Conservation (phyloP, 75 land plant species). For the Chamaecyparis obtusa region DNA sequence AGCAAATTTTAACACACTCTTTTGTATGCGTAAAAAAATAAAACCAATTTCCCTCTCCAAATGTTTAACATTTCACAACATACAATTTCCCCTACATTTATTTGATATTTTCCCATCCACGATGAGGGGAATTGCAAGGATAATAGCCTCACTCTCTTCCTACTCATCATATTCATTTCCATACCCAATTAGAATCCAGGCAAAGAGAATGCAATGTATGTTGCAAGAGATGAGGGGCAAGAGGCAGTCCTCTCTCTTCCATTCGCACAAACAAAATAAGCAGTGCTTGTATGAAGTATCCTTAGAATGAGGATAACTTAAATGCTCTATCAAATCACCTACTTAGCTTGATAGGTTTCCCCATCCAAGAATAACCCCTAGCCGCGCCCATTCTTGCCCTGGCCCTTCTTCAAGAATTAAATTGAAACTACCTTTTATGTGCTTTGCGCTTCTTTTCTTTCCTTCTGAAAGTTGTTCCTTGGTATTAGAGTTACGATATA, state of each 20-base stretch:
- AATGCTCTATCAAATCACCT: neutral
- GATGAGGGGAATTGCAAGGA: too few relatives aligned
- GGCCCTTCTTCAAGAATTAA: conserved; percentile 3
- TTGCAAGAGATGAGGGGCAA: conserved; percentile 24
- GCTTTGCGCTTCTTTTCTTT: neutral
- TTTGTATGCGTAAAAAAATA: too few relatives aligned
- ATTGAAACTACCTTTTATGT: neutral
- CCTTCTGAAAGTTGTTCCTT: neutral
- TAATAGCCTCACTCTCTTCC: too few relatives aligned
- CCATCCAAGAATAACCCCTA: too few relatives aligned
- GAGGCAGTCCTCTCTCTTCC: neutral
- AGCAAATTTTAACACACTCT: too few relatives aligned
- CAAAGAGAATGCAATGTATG: conserved; percentile 33
- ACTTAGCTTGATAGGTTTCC: neutral
- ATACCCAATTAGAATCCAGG: conserved; percentile 43
- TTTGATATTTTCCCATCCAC: too few relatives aligned
- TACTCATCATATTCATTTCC: too few relatives aligned
- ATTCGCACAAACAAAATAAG: neutral
- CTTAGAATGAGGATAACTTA: neutral
- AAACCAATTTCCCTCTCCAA: too few relatives aligned
- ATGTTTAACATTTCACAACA: too few relatives aligned
- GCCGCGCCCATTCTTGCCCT: neutral
- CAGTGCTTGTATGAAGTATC: neutral
- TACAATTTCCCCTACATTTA: too few relatives aligned
- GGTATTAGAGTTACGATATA: too few relatives aligned